Base-by-base conservation (phyloP, 192 early-diverging fungal genomes). In the Powellomyces hirtus region DNA sequence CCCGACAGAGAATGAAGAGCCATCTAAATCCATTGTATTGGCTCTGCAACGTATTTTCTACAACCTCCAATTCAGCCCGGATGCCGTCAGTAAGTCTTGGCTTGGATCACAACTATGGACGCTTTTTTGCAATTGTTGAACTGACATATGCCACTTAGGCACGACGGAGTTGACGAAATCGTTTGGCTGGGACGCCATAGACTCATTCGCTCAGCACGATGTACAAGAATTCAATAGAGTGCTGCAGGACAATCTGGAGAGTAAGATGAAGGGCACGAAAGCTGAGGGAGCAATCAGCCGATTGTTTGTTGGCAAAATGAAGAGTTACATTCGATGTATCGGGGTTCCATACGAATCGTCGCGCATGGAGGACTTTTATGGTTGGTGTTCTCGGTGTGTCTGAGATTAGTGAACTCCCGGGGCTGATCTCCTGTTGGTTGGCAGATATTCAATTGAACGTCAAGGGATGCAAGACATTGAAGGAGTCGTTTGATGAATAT, bases 211-310 rank as follows among this genome's bases (percentile, higher is more conserved):
- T 85, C 96, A 99, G 80, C 97, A 99, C 71, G 97, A 99, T 77
- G 91, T 98, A n/a, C 95, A 97, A 73, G 96, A 97, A 75, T 95
- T 99, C 70, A 96, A 96, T 76, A 85, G 97, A 50, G 93, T 97
- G 13, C 80, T 99, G 49, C 94, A 96, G 75, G 96, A 99, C 74
- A 95, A 94, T 76, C 76, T 99, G 38, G 97, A 98, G 79, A 87
- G 77, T 20, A 96, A 97, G 78, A 99, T 99, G 96, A 95, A 97
- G 89, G 81, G 90, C 52, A 96, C 96, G 7, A 79, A 87, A 35
- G 95, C 89, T 4, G 95, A 98, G 76, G 96, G 96, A 10, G 92
- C 93, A 2, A 93, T 98, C 45, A 81, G 86, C 11, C 85, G 85
- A 37, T 80, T 99, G n/a, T 99, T 99, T 84, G 89, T 90, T 31